Conservation (phyloP, 345 rosid genomes). For the Aegle marmelos region DNA sequence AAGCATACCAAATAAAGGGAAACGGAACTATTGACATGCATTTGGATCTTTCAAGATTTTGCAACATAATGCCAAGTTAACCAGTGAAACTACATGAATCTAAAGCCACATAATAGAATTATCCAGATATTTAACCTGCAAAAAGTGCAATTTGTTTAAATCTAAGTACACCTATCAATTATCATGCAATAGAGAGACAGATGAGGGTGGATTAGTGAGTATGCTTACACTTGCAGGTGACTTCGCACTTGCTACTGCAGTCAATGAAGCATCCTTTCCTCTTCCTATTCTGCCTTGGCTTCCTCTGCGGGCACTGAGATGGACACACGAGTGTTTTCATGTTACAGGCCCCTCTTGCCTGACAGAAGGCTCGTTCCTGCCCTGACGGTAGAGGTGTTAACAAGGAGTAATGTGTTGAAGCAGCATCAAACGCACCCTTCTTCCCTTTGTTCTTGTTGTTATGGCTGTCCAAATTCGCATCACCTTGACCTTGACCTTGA, state of each 20-base stretch:
- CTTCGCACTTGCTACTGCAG: constrained; percentile 87
- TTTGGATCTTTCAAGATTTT: neutral
- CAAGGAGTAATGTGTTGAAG: constrained; percentile 41
- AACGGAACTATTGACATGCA: neutral
- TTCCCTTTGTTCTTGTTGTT: neutral
- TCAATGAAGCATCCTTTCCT: constrained; percentile 63
- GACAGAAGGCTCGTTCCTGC: constrained; percentile 52
- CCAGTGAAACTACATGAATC: neutral
- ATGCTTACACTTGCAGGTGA: constrained; percentile 69
- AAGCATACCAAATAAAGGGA: neutral
- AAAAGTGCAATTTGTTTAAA: neutral
- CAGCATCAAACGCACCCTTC: constrained; percentile 43
- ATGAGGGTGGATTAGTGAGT: neutral
- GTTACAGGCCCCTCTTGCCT: constrained; percentile 52
- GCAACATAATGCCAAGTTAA: neutral
- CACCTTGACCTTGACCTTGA: constrained; percentile 15
- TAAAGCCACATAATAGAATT: neutral
- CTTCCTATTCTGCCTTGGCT: constrained; percentile 54
- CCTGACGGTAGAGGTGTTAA: constrained; percentile 32
- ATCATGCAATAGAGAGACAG: neutral
- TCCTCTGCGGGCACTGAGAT: constrained; percentile 56
- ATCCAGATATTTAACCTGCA: neutral
- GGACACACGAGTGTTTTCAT: constrained; percentile 61
- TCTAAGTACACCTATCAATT: neutral
- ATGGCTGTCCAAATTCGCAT: neutral